Evolutionary conservation across 139 green algal species (phyloP).

Genomic region (Spirogloea muscicola): DNA sequence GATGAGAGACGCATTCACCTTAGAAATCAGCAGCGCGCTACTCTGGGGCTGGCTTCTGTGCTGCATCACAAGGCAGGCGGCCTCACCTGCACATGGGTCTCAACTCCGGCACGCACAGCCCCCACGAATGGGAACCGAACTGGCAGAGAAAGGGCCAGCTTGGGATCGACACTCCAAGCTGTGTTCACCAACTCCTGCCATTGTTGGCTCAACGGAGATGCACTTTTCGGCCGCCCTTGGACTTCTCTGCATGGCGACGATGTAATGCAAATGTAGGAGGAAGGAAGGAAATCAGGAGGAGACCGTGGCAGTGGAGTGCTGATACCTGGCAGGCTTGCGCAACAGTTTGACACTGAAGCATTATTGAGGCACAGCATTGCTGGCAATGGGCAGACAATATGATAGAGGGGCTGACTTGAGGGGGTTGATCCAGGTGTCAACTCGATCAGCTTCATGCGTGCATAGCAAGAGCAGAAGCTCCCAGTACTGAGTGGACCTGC

Average conservation of each 20-base stretch:
- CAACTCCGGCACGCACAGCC: slow-evolving; percentile 17
- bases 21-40: neutral
- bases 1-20: neutral
- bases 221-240: neutral
- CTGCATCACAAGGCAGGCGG: neutral
- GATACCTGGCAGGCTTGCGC: neutral
- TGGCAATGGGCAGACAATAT: neutral
- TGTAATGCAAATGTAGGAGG: neutral
- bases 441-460: slow-evolving; percentile 29
- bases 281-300: neutral
- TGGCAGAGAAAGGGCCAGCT: slow-evolving; percentile 20
- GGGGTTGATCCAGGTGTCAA: slow-evolving; percentile 42
- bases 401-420: slow-evolving; percentile 13
- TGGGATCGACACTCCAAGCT: slow-evolving; percentile 33
- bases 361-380: neutral
- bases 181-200: slow-evolving; percentile 4
- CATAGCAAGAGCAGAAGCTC: slow-evolving; percentile 24
- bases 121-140: slow-evolving; percentile 15
- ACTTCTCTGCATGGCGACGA: neutral
- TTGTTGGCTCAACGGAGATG: neutral
- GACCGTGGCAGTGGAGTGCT: neutral
- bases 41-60: neutral
- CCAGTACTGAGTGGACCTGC: too few relatives aligned
- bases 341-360: neutral
- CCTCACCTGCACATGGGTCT: slow-evolving; percentile 6